Evolutionary conservation across 176 grass and related monocot species (phyloP).

Genomic region (Oryza meyeriana): DNA sequence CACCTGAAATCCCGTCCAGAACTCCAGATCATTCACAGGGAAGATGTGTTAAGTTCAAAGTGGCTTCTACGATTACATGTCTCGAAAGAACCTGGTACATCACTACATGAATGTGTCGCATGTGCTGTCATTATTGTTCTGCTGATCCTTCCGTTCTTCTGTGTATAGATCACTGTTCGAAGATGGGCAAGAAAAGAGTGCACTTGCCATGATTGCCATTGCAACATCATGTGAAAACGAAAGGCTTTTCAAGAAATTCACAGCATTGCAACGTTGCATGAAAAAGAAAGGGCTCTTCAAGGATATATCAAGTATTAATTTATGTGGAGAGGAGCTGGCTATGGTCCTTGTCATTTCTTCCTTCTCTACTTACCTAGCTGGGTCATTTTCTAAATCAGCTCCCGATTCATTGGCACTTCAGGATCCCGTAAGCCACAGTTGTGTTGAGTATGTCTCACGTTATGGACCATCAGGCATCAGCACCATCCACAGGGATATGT

Average conservation of each 20-base stretch:
- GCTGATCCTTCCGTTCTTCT: neutral
- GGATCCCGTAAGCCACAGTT: neutral
- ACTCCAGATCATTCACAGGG: neutral
- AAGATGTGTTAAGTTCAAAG: neutral
- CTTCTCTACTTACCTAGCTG: no score
- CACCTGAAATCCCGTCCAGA: neutral
- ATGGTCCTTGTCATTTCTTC: neutral
- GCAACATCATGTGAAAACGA: neutral
- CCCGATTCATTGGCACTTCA: neutral
- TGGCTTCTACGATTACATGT: neutral
- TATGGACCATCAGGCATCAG: neutral
- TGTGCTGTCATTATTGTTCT: neutral
- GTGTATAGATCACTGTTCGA: neutral
- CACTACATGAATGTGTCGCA: neutral
- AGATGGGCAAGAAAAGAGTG: no score
- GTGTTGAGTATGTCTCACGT: neutral
- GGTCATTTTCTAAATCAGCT: neutral
- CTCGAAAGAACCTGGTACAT: neutral
- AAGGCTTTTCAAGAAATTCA: neutral
- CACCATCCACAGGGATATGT: neutral
- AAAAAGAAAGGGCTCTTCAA: neutral
- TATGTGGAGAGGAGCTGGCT: neutral
- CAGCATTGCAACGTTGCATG: neutral
- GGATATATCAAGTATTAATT: neutral
- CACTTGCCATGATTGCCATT: neutral